Evolutionary conservation across 2,329 filamentous ascomycete species (phyloP), one percentile per base, ranked within the genome.

Genomic region (Aspergillus sp.): DNA sequence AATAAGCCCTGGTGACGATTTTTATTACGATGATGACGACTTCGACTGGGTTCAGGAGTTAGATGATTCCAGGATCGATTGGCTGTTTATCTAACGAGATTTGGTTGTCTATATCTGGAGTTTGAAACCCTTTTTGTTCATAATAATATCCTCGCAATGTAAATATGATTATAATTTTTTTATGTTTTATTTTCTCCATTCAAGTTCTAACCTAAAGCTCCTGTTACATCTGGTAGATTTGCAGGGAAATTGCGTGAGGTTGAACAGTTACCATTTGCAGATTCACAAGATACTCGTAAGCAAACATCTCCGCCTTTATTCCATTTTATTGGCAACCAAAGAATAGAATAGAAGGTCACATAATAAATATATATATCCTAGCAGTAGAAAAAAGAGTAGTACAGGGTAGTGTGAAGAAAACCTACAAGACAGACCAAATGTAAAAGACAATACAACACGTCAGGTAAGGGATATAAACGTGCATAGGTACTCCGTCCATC

Each of bases 1-100:
- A 4, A 24, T 52, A 39, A 58, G 56, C 21, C 33, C 46, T 46
- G 47, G 55, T 35, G 51, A 59, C 15, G 60, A 68, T 58, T 48
- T 62, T 53, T 57, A 69, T 52, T 64, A 70, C 41, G 57, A 69
- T 53, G 68, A 74, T 56, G 62, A 68, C 37, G 65, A 69, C 15
- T 75, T 76, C 40, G 73, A 77, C 60, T 77, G 74, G 74, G 68
- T 76, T 23, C 71, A 75, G 56, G 72, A 75, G 56, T 53, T 77
- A 51, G 74, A 75, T 62, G 66, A 71, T 58, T 75, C 73, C 8
- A 62, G 68, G n/a, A 66, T 74, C 9, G 74, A 76, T 58, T 77
- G 74, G 74, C 48, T 77, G 11, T 76, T 77, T 57, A 76, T 77
- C 56, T 77, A 59, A 69, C 60, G 15, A 4, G 27, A 23, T 19